Evolutionary conservation across 2,329 filamentous ascomycete genomes (phyloP).

Genomic region (Aspergillus latus): DNA sequence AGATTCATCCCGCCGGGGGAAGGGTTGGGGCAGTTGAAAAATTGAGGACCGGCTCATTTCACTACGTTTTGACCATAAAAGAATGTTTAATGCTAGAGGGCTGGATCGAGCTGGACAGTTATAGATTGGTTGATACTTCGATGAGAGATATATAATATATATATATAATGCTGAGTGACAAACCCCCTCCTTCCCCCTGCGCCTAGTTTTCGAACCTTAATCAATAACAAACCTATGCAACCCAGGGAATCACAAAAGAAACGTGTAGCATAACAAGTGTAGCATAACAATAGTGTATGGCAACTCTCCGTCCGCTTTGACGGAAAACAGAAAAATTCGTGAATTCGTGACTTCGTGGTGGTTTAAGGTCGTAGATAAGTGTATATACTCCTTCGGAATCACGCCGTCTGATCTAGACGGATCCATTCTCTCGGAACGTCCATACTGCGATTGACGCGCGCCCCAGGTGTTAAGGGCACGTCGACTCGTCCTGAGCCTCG

Average conservation of each 20-base stretch:
- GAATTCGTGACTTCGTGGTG: constrained; percentile 8
- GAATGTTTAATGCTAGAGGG: not conserved
- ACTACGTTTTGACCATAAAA: not conserved
- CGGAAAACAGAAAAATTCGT: constrained; percentile 8
- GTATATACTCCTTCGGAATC: not conserved
- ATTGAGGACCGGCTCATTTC: not conserved
- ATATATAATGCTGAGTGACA: not conserved
- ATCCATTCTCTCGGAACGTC: constrained; percentile 61
- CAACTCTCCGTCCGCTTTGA: constrained; percentile 11
- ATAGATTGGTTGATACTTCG: no score
- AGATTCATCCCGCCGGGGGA: constrained; percentile 8
- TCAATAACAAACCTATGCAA: not conserved
- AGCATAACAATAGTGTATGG: constrained; percentile 5
- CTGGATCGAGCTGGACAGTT: no score
- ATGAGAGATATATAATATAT: no score
- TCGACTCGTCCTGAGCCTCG: constrained; percentile 50
- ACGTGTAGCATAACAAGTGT: not conserved
- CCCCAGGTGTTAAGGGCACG: constrained; percentile 63
- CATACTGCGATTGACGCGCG: constrained; percentile 63
- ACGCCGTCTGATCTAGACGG: constrained; percentile 34
- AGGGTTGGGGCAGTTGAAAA: constrained; percentile 1
- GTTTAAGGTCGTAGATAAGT: constrained; percentile 3
- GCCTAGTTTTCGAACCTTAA: not conserved
- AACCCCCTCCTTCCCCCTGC: not conserved
- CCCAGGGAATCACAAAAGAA: constrained; percentile 6